phyloP scores from a whole-genome alignment of 1,284 basidiomycete species.

The Phellinidium pouzarii region DNA sequence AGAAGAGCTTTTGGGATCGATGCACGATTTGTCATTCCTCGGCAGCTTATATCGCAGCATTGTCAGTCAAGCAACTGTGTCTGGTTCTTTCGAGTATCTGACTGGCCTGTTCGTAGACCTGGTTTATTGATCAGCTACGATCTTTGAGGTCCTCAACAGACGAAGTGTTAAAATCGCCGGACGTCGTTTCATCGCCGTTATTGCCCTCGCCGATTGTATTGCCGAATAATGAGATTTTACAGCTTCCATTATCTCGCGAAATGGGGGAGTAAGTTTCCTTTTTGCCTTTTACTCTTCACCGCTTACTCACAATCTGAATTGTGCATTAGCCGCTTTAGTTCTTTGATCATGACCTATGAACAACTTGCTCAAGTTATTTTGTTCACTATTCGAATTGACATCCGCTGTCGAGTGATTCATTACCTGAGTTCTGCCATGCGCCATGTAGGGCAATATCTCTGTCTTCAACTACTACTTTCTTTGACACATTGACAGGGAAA shows the following conservation, averaged over 20 bases:
- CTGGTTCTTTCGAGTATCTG: neutral
- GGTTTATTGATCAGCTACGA: conserved; percentile 71
- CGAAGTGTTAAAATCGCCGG: conserved; percentile 41
- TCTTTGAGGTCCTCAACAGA: conserved; percentile 59
- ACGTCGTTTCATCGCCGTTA: conserved; percentile 44
- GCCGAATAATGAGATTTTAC: conserved; percentile 42
- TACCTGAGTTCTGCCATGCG: conserved; percentile 76
- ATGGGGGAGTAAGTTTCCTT: conserved; percentile 70
- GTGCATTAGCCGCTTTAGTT: conserved; percentile 72
- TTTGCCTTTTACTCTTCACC: neutral
- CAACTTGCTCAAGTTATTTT: conserved; percentile 84
- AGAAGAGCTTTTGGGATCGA: conserved; percentile 70
- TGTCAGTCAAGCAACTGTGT: conserved; percentile 40
- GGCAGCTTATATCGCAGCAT: conserved; percentile 83
- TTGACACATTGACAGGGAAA: conserved; percentile 53
- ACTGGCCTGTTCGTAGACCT: conserved; percentile 44
- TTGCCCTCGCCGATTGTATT: conserved; percentile 35
- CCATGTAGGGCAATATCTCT: conserved; percentile 40
- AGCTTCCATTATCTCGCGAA: conserved; percentile 74
- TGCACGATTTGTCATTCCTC: conserved; percentile 70
- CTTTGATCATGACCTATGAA: conserved; percentile 83
- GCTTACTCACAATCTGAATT: conserved; percentile 14
- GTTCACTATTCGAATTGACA: conserved; percentile 84
- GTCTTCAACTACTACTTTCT: conserved; percentile 6
- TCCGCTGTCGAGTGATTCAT: conserved; percentile 80